Evolutionary conservation across 2,329 filamentous ascomycete species (phyloP), one percentile per base, ranked within the genome.

Genomic region (Eurotiales sp.): DNA sequence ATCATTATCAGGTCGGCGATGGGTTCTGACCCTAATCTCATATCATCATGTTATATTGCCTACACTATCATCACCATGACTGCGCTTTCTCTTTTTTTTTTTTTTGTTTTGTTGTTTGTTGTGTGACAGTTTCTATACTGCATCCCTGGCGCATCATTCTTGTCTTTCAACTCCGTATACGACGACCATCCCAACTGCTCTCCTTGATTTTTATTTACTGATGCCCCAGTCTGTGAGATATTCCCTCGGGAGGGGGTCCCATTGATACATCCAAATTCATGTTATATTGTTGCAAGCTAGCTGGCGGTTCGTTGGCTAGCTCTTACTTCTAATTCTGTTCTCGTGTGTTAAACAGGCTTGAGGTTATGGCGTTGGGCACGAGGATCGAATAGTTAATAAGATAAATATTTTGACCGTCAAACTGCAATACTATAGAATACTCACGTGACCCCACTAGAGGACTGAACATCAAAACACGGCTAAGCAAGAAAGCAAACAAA

Each of bases 61-160:
- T 45, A 47, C 41, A 41, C 39, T 42, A 51, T 55, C 51, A 50
- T 57, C 56, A 57, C 53, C 53, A 55, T 60, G 58, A 55, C 61
- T 60, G 50, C 51, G n/a, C n/a, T n/a, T n/a, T n/a, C n/a, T n/a
- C n/a, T n/a, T 54, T 51, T 55, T 15, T 48, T 51, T 27, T 19
- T 19, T 36, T 48, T 43, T 22, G 27, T 52, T 14, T 42, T 54
- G 23, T 27, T 54, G 19, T 55, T 53, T 58, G 46, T 56, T 66
- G 61, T 65, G 64, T 68, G 64, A 63, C 61, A 57, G 53, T 48
- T 52, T 53, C 48, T 56, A 54, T 44, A 56, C 49, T 56, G 54
- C 51, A 56, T 54, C 50, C 25, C 46, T 46, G 53, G 55, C 51
- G 54, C 55, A 54, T 53, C 41, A 25, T 37, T 22, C 29, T 45